Evolutionary conservation across 805 yeast species (phyloP).

Genomic region (Debaryomyces castellii): DNA sequence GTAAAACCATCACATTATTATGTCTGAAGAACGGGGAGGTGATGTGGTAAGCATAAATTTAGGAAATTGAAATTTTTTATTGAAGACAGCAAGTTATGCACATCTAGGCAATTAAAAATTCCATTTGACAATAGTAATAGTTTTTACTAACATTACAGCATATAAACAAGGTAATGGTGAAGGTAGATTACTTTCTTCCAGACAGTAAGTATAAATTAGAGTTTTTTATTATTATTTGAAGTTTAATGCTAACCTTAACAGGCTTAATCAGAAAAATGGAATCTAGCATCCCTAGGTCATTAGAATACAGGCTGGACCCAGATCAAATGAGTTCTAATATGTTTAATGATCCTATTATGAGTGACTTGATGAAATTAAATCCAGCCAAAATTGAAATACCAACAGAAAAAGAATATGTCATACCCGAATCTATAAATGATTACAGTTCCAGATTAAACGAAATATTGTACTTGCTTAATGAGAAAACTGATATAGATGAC

Average conservation of each 20-base stretch:
- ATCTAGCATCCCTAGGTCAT: conserved; percentile 16
- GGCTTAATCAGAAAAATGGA: conserved; percentile 14
- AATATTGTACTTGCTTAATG: conserved; percentile 26
- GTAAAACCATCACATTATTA: background rate
- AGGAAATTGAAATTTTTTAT: background rate
- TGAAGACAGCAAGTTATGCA: no score
- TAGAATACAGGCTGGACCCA: conserved; percentile 1
- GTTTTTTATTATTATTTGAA: background rate
- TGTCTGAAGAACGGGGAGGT: background rate
- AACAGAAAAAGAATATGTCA: conserved; percentile 2
- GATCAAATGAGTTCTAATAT: background rate
- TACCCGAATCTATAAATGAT: conserved; percentile 20
- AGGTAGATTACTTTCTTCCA: conserved; percentile 5
- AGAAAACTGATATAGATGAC: conserved; percentile 28
- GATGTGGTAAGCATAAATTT: background rate
- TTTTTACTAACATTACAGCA: background rate
- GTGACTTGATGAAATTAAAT: conserved; percentile 30
- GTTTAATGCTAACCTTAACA: conserved; percentile 3
- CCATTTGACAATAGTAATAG: no score
- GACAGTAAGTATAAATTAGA: conserved; percentile 1
- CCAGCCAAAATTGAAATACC: conserved; percentile 18
- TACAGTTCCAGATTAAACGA: conserved; percentile 34
- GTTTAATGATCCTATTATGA: conserved; percentile 29
- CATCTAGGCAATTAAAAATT: no score
- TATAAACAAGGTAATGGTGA: background rate